Evolutionary conservation across 2,329 filamentous ascomycete genomes (phyloP), one percentile per base, ranked within the genome.

Genomic region (Podosphaera fusca): DNA sequence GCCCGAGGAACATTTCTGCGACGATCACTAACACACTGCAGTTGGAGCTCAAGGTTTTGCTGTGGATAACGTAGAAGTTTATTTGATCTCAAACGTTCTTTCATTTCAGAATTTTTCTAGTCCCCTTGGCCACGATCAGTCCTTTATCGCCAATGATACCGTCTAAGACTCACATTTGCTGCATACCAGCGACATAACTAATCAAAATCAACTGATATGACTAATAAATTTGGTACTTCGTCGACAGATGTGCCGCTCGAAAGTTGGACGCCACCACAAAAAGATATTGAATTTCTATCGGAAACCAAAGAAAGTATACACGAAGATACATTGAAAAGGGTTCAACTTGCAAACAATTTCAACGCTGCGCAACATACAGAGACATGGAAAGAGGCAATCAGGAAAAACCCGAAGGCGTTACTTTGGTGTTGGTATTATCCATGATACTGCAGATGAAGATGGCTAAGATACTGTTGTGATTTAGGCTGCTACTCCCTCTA

Each of bases 401-500:
- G 45, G 36, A 31, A 30, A 10, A 63, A 61, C 52, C 58, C 56
- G 8, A 60, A 58, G 38, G 58, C 57, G 31, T 55, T 63, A 35
- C 30, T 52, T 10, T 63, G 61, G 61, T 63, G 61, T 60, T 38
- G 29, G 59, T 59, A 33, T 30, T 33, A 31, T 10, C 4, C 5
- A 8, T 9, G 10, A 10, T 30, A 31, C 6, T 31, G 31, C 29
- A 40, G 36, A 29, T 14, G 42, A 34, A 53, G n/a, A 34, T 33
- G 21, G 31, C 42, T 59, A 45, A 59, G 54, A 10, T 21, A 21
- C 21, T 21, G 21, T 12, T 38, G 21, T 3, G 2, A 35, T 6
- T 49, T 29, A 62, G 61, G 61, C 40, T 58, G 38, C 7, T 62
- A 61, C 56, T 50, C 58, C 10, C 40, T 63, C 7, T 62, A 61